Percentiles rank a stretch among this genome's conserved stretches.
These are phyloP conservation scores for Cronartium ribicola DNA, from an alignment of 1,284 basidiomycete genomes.

Conservation along the genomic window DNA sequence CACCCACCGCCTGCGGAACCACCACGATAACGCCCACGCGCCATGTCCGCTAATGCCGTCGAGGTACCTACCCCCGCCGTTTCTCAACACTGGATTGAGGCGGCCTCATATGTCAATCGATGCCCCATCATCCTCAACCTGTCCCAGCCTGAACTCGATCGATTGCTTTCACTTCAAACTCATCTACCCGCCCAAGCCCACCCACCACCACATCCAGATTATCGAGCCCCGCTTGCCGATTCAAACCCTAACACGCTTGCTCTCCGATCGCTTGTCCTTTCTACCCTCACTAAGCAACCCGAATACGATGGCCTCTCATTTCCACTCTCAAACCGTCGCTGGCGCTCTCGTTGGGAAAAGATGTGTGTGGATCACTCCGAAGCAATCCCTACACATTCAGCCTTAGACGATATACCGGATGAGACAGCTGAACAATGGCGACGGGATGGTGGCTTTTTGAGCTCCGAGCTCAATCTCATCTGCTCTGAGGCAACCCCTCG, in stretches of 20 bases:
- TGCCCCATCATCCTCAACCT: neutral
- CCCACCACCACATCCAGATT: neutral
- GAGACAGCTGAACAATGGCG: constrained; percentile 41
- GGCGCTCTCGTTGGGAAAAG: constrained; percentile 80
- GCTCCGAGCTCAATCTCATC: constrained; percentile 18
- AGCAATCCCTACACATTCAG: constrained; percentile 39
- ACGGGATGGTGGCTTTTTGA: constrained; percentile 47
- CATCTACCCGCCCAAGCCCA: neutral
- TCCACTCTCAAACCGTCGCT: constrained; percentile 79
- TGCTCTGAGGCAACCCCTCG: constrained; percentile 44
- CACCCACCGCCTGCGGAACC: no score
- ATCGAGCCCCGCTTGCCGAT: neutral
- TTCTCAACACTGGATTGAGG: neutral
- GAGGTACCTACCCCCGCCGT: no score
- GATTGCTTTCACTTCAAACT: constrained; percentile 2
- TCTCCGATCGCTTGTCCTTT: neutral
- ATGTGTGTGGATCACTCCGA: constrained; percentile 66
- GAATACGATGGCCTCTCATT: constrained; percentile 64
- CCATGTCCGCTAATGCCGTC: no score
- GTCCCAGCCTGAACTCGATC: neutral
- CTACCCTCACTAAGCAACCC: constrained; percentile 37
- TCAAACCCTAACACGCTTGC: neutral
- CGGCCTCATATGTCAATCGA: neutral
- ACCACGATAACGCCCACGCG: no score
- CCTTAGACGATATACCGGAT: constrained; percentile 42